phyloP scores from a whole-genome alignment of 805 yeast species.

The Nakazawaea anatomiae region DNA sequence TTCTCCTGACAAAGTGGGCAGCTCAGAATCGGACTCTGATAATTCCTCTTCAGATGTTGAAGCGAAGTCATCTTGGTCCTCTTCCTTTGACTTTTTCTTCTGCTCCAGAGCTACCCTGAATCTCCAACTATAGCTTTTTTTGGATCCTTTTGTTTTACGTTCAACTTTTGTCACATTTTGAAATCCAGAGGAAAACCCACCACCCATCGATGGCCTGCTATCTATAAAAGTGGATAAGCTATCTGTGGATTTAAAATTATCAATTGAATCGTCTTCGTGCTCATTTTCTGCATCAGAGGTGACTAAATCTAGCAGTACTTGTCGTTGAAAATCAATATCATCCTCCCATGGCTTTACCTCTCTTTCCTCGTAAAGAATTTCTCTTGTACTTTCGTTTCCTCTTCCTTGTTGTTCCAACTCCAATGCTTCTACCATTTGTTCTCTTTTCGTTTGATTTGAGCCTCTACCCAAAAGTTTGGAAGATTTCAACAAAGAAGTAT shows the following conservation, averaged over 20 bases:
- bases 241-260: constrained; percentile 25
- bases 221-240: constrained; percentile 51
- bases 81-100: constrained; percentile 33
- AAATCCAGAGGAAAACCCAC: constrained; percentile 72
- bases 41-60: constrained; percentile 22
- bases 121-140: constrained; percentile 74
- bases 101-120: constrained; percentile 44
- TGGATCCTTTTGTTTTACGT: constrained; percentile 35
- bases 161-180: constrained; percentile 45
- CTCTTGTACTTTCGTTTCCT: constrained; percentile 54
- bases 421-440: constrained; percentile 70
- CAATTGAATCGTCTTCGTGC: not conserved
- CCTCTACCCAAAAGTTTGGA: constrained; percentile 79
- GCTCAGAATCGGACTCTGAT: constrained; percentile 20
- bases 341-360: constrained; percentile 58
- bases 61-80: constrained; percentile 60
- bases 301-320: not conserved
- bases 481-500: constrained; percentile 62
- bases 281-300: not conserved
- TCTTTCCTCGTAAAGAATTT: constrained; percentile 65
- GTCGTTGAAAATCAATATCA: constrained; percentile 20
- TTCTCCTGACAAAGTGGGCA: constrained; percentile 4
- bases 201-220: constrained; percentile 60
- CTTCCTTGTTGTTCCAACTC: constrained; percentile 68
- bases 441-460: constrained; percentile 54